These are phyloP conservation scores for Aspergillus thermomutatus DNA, from an alignment of 2,329 filamentous ascomycete species.

Conservation along the genomic window DNA sequence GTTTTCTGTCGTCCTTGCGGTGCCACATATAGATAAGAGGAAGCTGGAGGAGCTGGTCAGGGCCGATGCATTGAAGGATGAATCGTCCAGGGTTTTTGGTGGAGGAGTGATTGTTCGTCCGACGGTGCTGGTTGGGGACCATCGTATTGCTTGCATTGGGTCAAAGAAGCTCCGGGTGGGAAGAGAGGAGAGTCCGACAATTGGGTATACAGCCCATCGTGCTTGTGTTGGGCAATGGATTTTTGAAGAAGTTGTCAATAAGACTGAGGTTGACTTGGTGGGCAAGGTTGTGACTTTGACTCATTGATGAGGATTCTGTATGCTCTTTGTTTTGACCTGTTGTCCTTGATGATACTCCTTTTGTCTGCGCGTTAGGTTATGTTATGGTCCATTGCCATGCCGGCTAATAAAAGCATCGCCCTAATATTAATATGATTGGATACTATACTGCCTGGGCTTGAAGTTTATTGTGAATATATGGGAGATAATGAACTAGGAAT, in stretches of 20 bases:
- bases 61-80: background rate
- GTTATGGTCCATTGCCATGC: too few relatives aligned
- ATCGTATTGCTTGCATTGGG: conserved; percentile 24
- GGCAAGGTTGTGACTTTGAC: background rate
- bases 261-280: background rate
- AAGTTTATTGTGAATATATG: too few relatives aligned
- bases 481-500: too few relatives aligned
- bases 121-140: conserved; percentile 32
- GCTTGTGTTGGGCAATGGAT: conserved; percentile 37
- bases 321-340: background rate
- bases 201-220: conserved; percentile 34
- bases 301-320: background rate
- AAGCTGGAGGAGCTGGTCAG: background rate
- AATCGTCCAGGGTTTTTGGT: background rate
- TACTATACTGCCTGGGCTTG: too few relatives aligned
- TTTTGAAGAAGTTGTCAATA: conserved; percentile 8
- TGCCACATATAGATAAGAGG: background rate
- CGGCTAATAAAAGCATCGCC: too few relatives aligned
- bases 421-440: too few relatives aligned
- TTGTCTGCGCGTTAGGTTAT: background rate
- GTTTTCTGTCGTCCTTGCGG: background rate
- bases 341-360: background rate
- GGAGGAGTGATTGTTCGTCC: conserved; percentile 29
- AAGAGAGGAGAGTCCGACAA: conserved; percentile 24
- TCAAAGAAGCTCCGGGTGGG: conserved; percentile 27